These are phyloP conservation scores for Liriodendron chinense DNA, from an alignment of 164 flowering plant genomes.

Conservation along the genomic window DNA sequence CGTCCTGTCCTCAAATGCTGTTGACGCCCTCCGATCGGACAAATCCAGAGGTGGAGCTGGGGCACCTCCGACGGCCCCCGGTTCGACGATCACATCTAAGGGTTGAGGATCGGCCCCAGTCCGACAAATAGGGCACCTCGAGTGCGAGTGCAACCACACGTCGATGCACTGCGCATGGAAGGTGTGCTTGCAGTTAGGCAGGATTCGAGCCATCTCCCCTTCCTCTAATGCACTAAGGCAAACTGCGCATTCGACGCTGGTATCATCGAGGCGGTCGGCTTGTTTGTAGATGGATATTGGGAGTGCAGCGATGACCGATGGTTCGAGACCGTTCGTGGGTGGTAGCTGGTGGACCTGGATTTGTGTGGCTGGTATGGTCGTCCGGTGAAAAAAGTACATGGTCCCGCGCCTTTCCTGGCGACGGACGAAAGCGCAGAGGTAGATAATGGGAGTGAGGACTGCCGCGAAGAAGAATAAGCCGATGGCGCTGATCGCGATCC, in stretches of 20 bases:
- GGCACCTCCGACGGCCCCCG: too few relatives aligned
- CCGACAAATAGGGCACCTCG: conserved; percentile 52
- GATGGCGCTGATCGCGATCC: conserved; percentile 32
- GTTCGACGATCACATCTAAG: too few relatives aligned
- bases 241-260: conserved; percentile 36
- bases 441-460: conserved; percentile 25
- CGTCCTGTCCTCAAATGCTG: too few relatives aligned
- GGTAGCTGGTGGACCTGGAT: conserved; percentile 6
- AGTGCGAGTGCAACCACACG: conserved; percentile 39
- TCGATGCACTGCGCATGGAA: conserved; percentile 52
- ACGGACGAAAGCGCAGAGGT: conserved; percentile 27
- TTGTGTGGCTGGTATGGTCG: neutral
- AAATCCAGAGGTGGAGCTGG: too few relatives aligned
- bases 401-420: conserved; percentile 27
- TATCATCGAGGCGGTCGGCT: neutral
- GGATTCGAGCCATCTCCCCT: conserved; percentile 23
- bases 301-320: conserved; percentile 16
- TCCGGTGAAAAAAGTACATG: conserved; percentile 2
- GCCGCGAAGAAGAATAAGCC: conserved; percentile 19
- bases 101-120: conserved; percentile 17
- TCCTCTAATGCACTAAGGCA: conserved; percentile 38
- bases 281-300: conserved; percentile 27
- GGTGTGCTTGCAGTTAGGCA: conserved; percentile 41
- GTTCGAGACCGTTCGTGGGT: conserved; percentile 29
- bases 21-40: too few relatives aligned